Percentiles rank a stretch among this genome's conserved stretches.
Conservation (phyloP, 495 filamentous ascomycete species). For the Pyronema domesticum region DNA sequence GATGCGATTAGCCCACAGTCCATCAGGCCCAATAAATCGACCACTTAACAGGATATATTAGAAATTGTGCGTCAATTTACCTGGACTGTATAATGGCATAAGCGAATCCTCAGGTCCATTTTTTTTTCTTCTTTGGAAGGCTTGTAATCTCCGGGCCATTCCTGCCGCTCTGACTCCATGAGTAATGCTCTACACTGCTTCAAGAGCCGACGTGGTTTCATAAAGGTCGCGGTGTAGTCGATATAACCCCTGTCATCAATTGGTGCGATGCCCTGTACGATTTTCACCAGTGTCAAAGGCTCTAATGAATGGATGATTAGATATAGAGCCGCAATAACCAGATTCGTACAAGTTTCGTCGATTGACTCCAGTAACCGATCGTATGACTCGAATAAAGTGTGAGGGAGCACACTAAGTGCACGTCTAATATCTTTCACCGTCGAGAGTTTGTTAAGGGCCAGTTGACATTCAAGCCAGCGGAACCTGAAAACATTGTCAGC, state of each 20-base stretch:
- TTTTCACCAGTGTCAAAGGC: not conserved
- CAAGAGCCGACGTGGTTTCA: not conserved
- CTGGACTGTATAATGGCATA: not conserved
- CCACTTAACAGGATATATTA: no score
- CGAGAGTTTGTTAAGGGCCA: constrained; percentile 16
- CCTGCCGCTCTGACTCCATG: no score
- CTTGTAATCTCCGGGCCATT: no score
- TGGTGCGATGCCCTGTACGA: not conserved
- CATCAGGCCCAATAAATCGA: not conserved
- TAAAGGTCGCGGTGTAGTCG: not conserved
- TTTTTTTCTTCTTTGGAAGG: no score
- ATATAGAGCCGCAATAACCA: not conserved
- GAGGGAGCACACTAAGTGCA: constrained; percentile 22
- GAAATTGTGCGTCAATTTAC: no score
- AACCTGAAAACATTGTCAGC: constrained; percentile 21
- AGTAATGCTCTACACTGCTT: not conserved
- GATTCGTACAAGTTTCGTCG: not conserved
- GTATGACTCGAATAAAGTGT: constrained; percentile 26
- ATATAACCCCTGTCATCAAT: not conserved
- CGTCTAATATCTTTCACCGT: constrained; percentile 10
- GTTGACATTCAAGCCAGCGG: constrained; percentile 28
- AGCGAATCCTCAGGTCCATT: not conserved
- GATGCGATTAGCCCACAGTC: not conserved
- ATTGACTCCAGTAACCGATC: constrained; percentile 21
- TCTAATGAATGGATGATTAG: not conserved